phyloP scores from a whole-genome alignment of 768 basidiomycete genomes.

The Tylopilus sp. region DNA sequence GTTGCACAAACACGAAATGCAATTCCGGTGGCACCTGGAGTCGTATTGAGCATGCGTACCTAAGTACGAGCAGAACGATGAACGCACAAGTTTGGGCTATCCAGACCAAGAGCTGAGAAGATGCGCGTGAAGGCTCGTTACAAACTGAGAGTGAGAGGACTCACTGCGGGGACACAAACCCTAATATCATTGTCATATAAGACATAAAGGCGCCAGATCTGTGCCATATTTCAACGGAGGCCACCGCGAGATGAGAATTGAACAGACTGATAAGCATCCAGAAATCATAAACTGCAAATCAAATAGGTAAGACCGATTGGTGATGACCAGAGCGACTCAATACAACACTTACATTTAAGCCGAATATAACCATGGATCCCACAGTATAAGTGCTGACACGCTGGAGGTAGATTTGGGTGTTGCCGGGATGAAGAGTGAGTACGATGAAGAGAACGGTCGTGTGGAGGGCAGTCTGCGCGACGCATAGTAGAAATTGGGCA shows the following conservation, averaged over 20 bases:
- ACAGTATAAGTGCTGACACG: neutral
- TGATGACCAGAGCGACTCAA: neutral
- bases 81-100: conserved; percentile 17
- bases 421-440: neutral
- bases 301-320: neutral
- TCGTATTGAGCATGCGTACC: neutral
- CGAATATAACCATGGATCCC: conserved; percentile 4
- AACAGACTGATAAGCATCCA: conserved; percentile 19
- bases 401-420: neutral
- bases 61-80: neutral
- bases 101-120: conserved; percentile 18
- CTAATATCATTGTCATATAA: conserved; percentile 10
- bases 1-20: neutral
- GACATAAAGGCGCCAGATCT: conserved; percentile 26
- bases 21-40: conserved; percentile 5
- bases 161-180: conserved; percentile 20
- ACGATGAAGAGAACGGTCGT: neutral
- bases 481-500: conserved; percentile 17
- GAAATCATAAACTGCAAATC: conserved; percentile 11
- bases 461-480: conserved; percentile 4
- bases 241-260: neutral
- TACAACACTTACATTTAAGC: conserved; percentile 9
- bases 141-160: neutral
- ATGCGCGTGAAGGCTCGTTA: neutral
- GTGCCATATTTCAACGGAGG: neutral